These are phyloP conservation scores for Arxiozyma bovina DNA, from an alignment of 1,139 yeast genomes.

Conservation along the genomic window DNA sequence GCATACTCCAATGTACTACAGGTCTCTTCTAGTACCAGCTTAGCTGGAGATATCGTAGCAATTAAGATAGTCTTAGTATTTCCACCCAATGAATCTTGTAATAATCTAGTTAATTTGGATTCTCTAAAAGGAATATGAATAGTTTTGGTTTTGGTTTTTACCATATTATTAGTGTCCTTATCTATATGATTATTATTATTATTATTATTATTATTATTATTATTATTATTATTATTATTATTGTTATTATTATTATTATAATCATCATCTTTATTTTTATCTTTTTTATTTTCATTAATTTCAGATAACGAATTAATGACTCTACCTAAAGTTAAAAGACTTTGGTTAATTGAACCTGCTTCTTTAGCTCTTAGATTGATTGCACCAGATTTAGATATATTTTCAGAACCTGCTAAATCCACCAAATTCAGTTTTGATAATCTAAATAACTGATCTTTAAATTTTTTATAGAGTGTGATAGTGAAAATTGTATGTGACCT, in stretches of 20 bases:
- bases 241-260: background rate
- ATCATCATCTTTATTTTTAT: too few species aligned
- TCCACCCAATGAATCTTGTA: slow-evolving; percentile 62
- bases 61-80: slow-evolving; percentile 56
- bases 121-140: slow-evolving; percentile 57
- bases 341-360: slow-evolving; percentile 61
- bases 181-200: too few species aligned
- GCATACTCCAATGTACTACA: slow-evolving; percentile 59
- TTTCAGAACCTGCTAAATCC: slow-evolving; percentile 74
- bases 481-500: slow-evolving; percentile 70
- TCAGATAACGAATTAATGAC: slow-evolving; percentile 50
- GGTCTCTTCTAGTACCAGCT: slow-evolving; percentile 52
- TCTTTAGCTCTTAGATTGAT: slow-evolving; percentile 53
- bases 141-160: slow-evolving; percentile 16
- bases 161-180: too few species aligned
- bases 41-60: slow-evolving; percentile 62
- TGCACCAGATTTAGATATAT: slow-evolving; percentile 52
- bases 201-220: background rate
- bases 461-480: slow-evolving; percentile 44
- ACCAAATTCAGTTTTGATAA: slow-evolving; percentile 66
- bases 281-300: background rate
- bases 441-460: slow-evolving; percentile 27
- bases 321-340: slow-evolving; percentile 54
- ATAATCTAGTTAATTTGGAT: slow-evolving; percentile 52
- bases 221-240: background rate